Conservation (phyloP, 164 flowering plant genomes). For the Echeveria elegans region DNA sequence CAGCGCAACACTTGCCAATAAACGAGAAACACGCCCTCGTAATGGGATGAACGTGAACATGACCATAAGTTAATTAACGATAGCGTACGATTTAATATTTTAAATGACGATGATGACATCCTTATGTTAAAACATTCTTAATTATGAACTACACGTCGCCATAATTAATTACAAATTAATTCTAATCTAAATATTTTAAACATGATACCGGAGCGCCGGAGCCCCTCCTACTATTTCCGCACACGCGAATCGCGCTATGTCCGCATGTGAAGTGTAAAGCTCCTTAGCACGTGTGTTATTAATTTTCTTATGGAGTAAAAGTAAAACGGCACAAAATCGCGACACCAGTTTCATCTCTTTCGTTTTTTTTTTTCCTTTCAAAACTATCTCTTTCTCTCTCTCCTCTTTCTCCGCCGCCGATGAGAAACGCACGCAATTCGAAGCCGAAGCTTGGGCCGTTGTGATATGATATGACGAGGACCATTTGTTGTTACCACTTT, state of each 20-base stretch:
- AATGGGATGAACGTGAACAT: no score
- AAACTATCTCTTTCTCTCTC: background rate
- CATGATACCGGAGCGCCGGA: no score
- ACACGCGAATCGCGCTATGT: background rate
- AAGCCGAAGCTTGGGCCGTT: background rate
- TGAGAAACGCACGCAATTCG: background rate
- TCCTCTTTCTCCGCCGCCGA: background rate
- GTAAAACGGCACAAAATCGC: background rate
- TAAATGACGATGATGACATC: no score
- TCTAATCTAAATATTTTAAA: no score
- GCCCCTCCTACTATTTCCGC: no score
- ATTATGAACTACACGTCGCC: no score
- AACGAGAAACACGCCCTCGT: no score
- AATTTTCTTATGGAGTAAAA: background rate
- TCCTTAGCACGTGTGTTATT: background rate
- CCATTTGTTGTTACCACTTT: constrained; percentile 9
- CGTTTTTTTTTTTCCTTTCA: background rate
- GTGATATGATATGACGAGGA: constrained; percentile 27
- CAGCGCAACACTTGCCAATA: no score
- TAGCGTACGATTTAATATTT: no score
- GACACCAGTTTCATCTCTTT: background rate
- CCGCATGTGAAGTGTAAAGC: background rate
- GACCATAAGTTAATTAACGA: no score
- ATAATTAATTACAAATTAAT: no score
- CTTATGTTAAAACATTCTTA: no score